Evolutionary conservation across 108 stramenopile genomes (phyloP).

Genomic region (Parmales sp.): DNA sequence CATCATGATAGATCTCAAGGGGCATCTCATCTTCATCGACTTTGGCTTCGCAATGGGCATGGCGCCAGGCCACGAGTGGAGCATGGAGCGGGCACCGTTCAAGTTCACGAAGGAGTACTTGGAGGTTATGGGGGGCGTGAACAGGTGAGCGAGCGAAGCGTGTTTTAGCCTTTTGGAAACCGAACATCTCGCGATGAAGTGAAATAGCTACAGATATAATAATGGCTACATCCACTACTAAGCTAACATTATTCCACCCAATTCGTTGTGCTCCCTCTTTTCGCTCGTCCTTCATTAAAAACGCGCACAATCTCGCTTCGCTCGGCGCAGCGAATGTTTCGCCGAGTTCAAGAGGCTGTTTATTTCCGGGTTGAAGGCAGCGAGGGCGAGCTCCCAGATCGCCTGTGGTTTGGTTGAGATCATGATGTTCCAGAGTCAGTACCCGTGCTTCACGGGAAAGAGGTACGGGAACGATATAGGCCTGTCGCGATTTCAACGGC

Average conservation of each 20-base stretch:
- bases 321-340: slow-evolving; percentile 54
- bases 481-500: slow-evolving; percentile 57
- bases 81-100: slow-evolving; percentile 92
- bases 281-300: too few species aligned
- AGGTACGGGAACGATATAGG: slow-evolving; percentile 65
- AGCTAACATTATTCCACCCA: too few species aligned
- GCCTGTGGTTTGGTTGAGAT: slow-evolving; percentile 89
- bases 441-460: slow-evolving; percentile 79
- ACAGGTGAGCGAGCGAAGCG: too few species aligned
- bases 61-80: slow-evolving; percentile 90
- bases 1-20: slow-evolving; percentile 92
- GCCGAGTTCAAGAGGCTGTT: slow-evolving; percentile 70
- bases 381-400: slow-evolving; percentile 60
- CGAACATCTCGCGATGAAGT: too few species aligned
- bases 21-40: slow-evolving; percentile 95
- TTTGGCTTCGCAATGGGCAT: slow-evolving; percentile 98
- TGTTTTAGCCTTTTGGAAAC: too few species aligned
- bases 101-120: slow-evolving; percentile 92
- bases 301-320: too few species aligned
- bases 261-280: too few species aligned
- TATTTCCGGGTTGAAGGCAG: slow-evolving; percentile 66
- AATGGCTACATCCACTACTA: too few species aligned
- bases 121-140: slow-evolving; percentile 82
- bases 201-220: too few species aligned
- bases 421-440: slow-evolving; percentile 91